phyloP scores from a whole-genome alignment of 2,329 filamentous ascomycete genomes.

The Huntiella moniliformis region DNA sequence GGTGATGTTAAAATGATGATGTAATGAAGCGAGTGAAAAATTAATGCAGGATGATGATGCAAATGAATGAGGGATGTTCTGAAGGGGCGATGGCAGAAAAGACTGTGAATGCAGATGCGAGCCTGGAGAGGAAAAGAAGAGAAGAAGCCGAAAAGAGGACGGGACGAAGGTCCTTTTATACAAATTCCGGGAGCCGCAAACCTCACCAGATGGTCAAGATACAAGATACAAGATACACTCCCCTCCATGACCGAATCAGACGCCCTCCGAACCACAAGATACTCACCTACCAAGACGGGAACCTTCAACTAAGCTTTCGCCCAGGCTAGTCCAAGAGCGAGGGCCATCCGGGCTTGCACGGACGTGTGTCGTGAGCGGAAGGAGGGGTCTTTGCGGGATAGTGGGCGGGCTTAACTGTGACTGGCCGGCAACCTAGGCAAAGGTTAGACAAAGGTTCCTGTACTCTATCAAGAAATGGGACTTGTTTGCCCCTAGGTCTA shows the following conservation, averaged over 20 bases:
- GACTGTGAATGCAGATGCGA: constrained; percentile 7
- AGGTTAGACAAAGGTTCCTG: no score
- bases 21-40: background rate
- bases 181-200: background rate
- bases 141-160: background rate
- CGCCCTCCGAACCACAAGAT: background rate
- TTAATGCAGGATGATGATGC: background rate
- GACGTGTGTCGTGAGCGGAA: no score
- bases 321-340: background rate
- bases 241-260: background rate
- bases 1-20: background rate
- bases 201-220: background rate
- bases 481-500: no score
- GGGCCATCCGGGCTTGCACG: background rate
- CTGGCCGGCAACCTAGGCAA: no score
- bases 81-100: background rate
- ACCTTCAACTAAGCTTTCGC: constrained; percentile 19
- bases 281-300: constrained; percentile 5
- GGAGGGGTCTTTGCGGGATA: no score
- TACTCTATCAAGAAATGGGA: no score
- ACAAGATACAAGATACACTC: background rate
- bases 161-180: constrained; percentile 2
- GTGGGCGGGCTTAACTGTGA: no score
- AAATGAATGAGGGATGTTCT: background rate
- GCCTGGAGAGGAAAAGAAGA: constrained; percentile 7